Evolutionary conservation across 2,329 filamentous ascomycete species (phyloP).

Genomic region (Verticillium tricorpus): DNA sequence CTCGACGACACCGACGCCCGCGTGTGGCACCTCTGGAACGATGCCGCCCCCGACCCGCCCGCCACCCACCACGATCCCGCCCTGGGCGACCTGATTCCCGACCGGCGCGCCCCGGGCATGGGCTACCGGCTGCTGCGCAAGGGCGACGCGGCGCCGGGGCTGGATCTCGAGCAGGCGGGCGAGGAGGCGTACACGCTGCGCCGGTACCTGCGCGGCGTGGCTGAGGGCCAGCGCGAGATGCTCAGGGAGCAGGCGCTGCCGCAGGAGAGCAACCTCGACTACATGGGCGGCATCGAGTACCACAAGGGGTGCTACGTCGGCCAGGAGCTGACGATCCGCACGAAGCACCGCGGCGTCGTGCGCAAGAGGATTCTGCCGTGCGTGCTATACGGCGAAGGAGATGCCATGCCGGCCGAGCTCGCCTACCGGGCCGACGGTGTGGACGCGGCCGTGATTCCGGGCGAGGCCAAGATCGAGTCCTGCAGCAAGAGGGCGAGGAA

Average conservation of each 20-base stretch:
- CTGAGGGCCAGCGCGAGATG: conserved; percentile 83
- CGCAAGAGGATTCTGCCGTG: conserved; percentile 85
- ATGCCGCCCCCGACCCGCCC: conserved; percentile 22
- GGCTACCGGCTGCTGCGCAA: conserved; percentile 44
- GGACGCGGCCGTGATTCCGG: conserved; percentile 29
- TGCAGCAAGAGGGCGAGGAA: conserved; percentile 58
- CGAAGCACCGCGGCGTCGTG: conserved; percentile 89
- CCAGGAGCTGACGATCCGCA: conserved; percentile 94
- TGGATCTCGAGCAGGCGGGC: conserved; percentile 41
- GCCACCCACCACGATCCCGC: neutral
- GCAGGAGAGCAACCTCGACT: conserved; percentile 84
- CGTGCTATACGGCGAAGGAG: conserved; percentile 56
- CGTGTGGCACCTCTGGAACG: conserved; percentile 74
- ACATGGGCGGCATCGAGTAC: conserved; percentile 83
- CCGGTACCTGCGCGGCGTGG: conserved; percentile 73
- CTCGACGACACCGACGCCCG: conserved; percentile 60
- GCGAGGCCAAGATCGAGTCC: conserved; percentile 45
- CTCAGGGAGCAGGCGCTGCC: conserved; percentile 67
- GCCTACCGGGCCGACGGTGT: conserved; percentile 37
- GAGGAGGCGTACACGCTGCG: conserved; percentile 67
- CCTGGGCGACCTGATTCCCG: conserved; percentile 29
- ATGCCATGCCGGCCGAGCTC: conserved; percentile 32
- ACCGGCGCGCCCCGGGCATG: conserved; percentile 51
- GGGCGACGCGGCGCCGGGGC: conserved; percentile 22
- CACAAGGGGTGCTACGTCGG: conserved; percentile 96